Evolutionary conservation across 2,329 filamentous ascomycete genomes (phyloP).

Genomic region (Spiromastix sp.): DNA sequence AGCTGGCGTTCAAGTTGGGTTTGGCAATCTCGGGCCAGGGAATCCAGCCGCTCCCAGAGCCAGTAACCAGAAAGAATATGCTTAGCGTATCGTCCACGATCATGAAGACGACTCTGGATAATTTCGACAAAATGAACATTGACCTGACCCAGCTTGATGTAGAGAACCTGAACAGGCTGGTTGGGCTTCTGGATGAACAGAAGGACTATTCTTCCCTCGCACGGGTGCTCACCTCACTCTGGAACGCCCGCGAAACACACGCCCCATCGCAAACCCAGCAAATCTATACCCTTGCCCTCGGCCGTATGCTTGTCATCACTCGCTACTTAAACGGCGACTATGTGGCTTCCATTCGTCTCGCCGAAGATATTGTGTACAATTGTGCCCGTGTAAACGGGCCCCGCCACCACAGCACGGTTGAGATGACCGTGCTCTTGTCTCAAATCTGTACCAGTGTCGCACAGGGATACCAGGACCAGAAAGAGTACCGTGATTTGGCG

Average conservation of each 20-base stretch:
- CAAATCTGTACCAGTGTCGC: constrained; percentile 38
- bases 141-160: constrained; percentile 33
- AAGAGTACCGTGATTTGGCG: constrained; percentile 23
- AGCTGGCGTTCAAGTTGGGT: constrained; percentile 26
- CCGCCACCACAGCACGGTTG: constrained; percentile 36
- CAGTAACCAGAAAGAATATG: constrained; percentile 27
- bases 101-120: constrained; percentile 30
- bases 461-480: constrained; percentile 23
- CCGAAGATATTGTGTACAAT: constrained; percentile 47
- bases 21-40: constrained; percentile 28
- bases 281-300: constrained; percentile 38
- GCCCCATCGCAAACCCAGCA: constrained; percentile 30
- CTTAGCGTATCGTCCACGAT: constrained; percentile 31
- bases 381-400: constrained; percentile 42
- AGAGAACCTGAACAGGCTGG: constrained; percentile 32
- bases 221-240: constrained; percentile 32
- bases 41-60: constrained; percentile 24
- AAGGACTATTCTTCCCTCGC: constrained; percentile 34
- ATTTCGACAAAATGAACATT: constrained; percentile 31
- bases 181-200: constrained; percentile 35
- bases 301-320: constrained; percentile 39
- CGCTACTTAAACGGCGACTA: constrained; percentile 39
- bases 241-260: constrained; percentile 37
- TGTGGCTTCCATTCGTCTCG: constrained; percentile 36
- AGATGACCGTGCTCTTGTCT: constrained; percentile 39